These are phyloP conservation scores for Hanseniaspora gamundiae DNA, from an alignment of 1,139 yeast species.

Conservation along the genomic window DNA sequence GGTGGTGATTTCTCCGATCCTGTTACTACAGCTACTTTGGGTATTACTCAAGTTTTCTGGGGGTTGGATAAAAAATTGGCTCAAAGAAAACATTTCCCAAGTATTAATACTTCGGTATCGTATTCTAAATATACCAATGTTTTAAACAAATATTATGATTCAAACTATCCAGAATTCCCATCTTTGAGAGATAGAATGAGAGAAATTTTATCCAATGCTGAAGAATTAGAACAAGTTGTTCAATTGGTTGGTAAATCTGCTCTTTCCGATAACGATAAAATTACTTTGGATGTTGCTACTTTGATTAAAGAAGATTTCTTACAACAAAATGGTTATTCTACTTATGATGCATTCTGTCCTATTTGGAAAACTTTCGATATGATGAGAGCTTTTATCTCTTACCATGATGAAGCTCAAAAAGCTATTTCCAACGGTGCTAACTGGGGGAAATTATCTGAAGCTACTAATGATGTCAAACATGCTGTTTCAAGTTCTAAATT, in stretches of 20 bases:
- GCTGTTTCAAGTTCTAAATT: conserved; percentile 89
- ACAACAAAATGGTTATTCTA: conserved; percentile 97
- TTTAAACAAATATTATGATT: conserved; percentile 73
- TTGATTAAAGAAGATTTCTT: conserved; percentile 94
- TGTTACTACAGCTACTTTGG: conserved; percentile 93
- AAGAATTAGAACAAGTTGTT: conserved; percentile 96
- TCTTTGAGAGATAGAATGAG: conserved; percentile 77
- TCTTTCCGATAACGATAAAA: conserved; percentile 89
- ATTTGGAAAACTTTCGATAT: conserved; percentile 97
- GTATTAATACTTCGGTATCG: conserved; percentile 89
- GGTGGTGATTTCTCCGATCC: conserved; percentile 99
- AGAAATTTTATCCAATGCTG: conserved; percentile 92
- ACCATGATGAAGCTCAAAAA: conserved; percentile 95
- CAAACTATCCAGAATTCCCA: conserved; percentile 85
- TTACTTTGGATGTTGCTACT: conserved; percentile 83
- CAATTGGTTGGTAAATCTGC: conserved; percentile 99
- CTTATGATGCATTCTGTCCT: conserved; percentile 98
- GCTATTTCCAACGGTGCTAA: conserved; percentile 88
- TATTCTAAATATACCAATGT: conserved; percentile 92
- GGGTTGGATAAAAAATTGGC: conserved; percentile 98
- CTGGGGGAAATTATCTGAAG: conserved; percentile 86
- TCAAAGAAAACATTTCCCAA: conserved; percentile 99
- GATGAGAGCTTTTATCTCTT: conserved; percentile 90
- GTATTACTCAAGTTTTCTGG: conserved; percentile 99
- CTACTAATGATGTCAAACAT: conserved; percentile 84